These are phyloP conservation scores for Alternaria triticimaculans DNA, from an alignment of 2,329 filamentous ascomycete genomes.

Conservation along the genomic window DNA sequence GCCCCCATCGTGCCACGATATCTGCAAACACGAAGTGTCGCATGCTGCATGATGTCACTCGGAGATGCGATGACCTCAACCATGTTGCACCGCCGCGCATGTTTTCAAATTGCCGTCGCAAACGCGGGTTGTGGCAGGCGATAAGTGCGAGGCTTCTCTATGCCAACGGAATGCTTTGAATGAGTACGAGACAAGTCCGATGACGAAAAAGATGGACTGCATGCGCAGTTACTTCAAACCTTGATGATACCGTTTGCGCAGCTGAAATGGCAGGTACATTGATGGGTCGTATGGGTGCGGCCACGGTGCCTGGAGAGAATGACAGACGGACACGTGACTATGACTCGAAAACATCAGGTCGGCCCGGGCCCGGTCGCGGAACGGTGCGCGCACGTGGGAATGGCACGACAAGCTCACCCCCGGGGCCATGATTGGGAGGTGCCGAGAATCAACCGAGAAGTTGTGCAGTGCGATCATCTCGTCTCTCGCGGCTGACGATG, in stretches of 20 bases:
- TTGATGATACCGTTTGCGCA: background rate
- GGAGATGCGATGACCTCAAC: background rate
- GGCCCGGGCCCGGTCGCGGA: slow-evolving; percentile 1
- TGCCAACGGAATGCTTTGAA: background rate
- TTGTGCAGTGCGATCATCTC: background rate
- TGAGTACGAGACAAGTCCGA: background rate
- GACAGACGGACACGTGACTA: background rate
- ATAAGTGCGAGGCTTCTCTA: background rate
- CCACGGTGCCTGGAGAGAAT: background rate
- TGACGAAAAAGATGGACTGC: background rate
- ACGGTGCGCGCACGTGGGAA: slow-evolving; percentile 8
- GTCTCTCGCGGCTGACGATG: background rate
- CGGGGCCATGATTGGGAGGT: background rate
- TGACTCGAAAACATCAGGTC: background rate
- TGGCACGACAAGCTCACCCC: background rate
- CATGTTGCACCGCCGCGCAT: background rate
- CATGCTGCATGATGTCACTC: background rate
- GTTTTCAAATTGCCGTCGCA: background rate
- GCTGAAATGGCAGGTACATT: background rate
- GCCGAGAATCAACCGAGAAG: background rate
- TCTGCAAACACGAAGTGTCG: background rate
- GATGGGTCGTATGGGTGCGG: background rate
- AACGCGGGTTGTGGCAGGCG: background rate
- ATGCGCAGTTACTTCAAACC: background rate
- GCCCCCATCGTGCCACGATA: background rate